phyloP scores from a whole-genome alignment of 192 early-diverging fungal genomes.

The Coemansia sp. region DNA sequence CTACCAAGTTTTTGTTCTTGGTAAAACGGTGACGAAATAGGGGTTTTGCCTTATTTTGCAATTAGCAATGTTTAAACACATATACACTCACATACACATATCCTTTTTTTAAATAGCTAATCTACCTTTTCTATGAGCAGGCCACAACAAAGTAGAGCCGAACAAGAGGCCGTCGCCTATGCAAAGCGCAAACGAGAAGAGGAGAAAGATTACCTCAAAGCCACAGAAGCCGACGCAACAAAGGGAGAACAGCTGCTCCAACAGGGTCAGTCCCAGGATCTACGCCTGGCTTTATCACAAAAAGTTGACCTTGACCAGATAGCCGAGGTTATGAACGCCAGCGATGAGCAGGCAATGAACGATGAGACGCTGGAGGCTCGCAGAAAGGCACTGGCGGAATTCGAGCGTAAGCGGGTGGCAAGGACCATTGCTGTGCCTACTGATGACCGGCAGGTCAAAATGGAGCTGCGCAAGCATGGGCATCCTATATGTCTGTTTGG shows the following conservation, averaged over 20 bases:
- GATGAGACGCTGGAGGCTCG: slow-evolving; percentile 33
- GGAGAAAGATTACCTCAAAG: slow-evolving; percentile 9
- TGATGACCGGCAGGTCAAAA: slow-evolving; percentile 77
- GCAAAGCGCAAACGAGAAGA: slow-evolving; percentile 54
- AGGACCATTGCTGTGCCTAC: slow-evolving; percentile 87
- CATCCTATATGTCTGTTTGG: slow-evolving; percentile 93
- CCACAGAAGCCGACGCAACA: not conserved
- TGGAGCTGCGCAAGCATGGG: slow-evolving; percentile 69
- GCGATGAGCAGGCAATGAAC: slow-evolving; percentile 14
- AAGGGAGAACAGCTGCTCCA: slow-evolving; percentile 6
- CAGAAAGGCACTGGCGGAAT: slow-evolving; percentile 60
- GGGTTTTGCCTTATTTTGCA: too few species aligned
- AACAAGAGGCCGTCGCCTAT: slow-evolving; percentile 37
- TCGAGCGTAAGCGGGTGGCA: slow-evolving; percentile 75
- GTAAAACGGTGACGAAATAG: too few species aligned
- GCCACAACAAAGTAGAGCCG: not conserved
- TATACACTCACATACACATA: too few species aligned
- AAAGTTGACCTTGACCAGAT: slow-evolving; percentile 32
- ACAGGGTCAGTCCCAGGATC: not conserved
- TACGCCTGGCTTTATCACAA: not conserved
- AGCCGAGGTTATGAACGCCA: slow-evolving; percentile 19
- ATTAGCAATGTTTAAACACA: too few species aligned
- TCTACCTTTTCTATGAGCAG: not conserved
- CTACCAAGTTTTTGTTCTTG: too few species aligned
- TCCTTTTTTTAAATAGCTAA: not conserved